Base-by-base conservation (phyloP, 257 asterid genomes). In the Buddleja alternifolia region DNA sequence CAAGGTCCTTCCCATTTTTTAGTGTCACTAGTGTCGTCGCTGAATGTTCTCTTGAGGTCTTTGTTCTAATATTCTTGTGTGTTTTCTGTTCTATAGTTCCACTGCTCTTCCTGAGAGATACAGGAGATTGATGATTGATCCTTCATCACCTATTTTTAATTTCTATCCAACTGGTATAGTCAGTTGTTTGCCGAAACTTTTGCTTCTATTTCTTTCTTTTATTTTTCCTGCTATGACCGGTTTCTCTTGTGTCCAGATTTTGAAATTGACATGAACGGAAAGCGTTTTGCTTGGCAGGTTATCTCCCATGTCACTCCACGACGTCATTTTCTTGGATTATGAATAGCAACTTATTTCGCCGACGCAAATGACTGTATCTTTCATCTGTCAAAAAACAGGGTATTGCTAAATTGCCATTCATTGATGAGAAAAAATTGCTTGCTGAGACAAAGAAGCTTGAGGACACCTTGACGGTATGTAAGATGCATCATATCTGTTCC, bases 271-370 rank as follows among this genome's bases (percentile, higher is more conserved):
- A 94, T 94, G 99, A 86, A 87, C 37, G 96, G 99, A 60, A 93
- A 94, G 90, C 96, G 97, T 72, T 87, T 89, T 72, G 90, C 97
- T 40, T 91, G 99, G 97, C 99, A 94, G 97, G 99, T 85, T 86
- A 56, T 63, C 39, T 72, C 63, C 47, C 48, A 46, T 47, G 15
- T 16, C 32, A 40, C 34, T 29, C 34, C 66, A 41, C 48, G 17
- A 19, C 48, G 63, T 64, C 46, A 34, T 75, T 66, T 57, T 11
- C 59, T 72, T 56, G 66, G 32, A 21, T 73, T 69, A 63, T 36
- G 48, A 23, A 16, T 67, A 48, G 10, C 61, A 51, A 50, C 71
- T 63, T 53, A 20, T 64, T 58, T 71, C 46, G 54, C 51, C n/a
- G 36, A 51, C 41, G 25, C 39, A 47, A 67, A 25, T 56, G 77